phyloP scores from a whole-genome alignment of 257 asterid genomes.

The Jacaranda mimosifolia region DNA sequence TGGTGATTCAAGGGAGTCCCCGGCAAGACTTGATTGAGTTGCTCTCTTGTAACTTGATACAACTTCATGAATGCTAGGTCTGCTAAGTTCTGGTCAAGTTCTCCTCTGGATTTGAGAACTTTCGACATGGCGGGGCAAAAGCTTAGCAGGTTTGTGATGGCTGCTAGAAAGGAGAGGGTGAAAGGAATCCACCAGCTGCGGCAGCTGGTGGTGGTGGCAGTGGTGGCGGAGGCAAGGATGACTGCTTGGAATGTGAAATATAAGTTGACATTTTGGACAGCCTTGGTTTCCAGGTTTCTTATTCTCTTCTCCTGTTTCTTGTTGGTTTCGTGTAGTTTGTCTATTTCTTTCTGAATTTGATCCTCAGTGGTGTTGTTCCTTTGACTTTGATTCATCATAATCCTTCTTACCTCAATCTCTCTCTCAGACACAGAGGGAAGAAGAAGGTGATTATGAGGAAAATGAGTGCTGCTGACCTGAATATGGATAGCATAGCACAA shows the following conservation, averaged over 20 bases:
- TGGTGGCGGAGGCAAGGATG: constrained; percentile 51
- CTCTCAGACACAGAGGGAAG: background rate
- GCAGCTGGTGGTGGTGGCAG: constrained; percentile 43
- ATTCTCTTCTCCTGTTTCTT: constrained; percentile 52
- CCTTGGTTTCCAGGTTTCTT: constrained; percentile 48
- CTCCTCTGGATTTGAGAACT: constrained; percentile 45
- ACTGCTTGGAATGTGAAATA: constrained; percentile 66
- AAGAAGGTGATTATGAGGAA: background rate
- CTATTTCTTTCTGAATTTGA: constrained; percentile 39
- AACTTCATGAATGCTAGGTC: constrained; percentile 49
- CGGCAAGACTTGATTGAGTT: constrained; percentile 44
- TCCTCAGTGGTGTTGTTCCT: constrained; percentile 26
- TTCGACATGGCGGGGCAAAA: constrained; percentile 32
- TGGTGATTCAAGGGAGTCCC: constrained; percentile 38
- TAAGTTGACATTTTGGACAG: constrained; percentile 59
- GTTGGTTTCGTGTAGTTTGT: constrained; percentile 40
- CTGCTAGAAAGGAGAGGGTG: constrained; percentile 54
- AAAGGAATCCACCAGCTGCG: constrained; percentile 61
- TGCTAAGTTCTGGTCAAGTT: constrained; percentile 51
- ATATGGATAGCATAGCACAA: background rate
- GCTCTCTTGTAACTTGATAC: constrained; percentile 39
- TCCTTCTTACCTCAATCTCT: background rate
- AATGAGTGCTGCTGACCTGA: background rate
- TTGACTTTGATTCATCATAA: constrained; percentile 37
- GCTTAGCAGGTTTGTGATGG: constrained; percentile 46